Evolutionary conservation across 2,329 filamentous ascomycete species (phyloP).

Genomic region (Lecanoromycetidae sp.): DNA sequence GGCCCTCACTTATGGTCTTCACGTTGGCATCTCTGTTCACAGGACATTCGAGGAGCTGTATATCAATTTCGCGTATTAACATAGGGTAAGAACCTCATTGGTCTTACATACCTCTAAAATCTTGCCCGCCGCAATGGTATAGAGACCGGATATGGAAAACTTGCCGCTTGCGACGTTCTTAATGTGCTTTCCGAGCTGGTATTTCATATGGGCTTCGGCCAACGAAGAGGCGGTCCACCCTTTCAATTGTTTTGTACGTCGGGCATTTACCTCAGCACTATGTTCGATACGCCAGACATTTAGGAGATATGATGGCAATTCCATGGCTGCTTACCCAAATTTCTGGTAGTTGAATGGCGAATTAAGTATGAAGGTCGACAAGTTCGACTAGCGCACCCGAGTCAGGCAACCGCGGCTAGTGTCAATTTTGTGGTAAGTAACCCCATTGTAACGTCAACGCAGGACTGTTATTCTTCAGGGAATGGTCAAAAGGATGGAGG

Average conservation of each 20-base stretch:
- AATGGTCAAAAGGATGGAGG: too few species aligned
- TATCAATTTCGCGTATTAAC: too few species aligned
- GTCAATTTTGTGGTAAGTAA: too few species aligned
- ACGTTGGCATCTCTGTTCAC: too few species aligned
- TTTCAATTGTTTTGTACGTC: neutral
- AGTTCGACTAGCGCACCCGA: neutral
- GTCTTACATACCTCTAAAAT: slow-evolving; percentile 9
- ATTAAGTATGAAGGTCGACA: neutral
- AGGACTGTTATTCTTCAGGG: too few species aligned
- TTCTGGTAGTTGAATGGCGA: neutral
- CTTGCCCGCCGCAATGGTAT: neutral
- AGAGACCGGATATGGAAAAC: too few species aligned
- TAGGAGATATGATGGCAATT: slow-evolving; percentile 9
- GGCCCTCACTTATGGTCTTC: slow-evolving; percentile 7
- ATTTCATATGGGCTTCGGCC: slow-evolving; percentile 9
- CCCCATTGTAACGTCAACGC: too few species aligned
- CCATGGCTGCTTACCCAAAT: neutral
- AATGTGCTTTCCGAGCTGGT: slow-evolving; percentile 11
- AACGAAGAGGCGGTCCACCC: slow-evolving; percentile 13
- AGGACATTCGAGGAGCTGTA: too few species aligned
- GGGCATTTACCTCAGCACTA: neutral
- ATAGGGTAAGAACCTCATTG: slow-evolving; percentile 3
- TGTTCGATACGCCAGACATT: slow-evolving; percentile 4
- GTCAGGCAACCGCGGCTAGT: neutral
- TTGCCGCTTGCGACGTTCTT: too few species aligned